Percentiles rank a stretch among this genome's conserved stretches.
Conservation (phyloP, 495 filamentous ascomycete species). For the Annulohypoxylon moriforme region DNA sequence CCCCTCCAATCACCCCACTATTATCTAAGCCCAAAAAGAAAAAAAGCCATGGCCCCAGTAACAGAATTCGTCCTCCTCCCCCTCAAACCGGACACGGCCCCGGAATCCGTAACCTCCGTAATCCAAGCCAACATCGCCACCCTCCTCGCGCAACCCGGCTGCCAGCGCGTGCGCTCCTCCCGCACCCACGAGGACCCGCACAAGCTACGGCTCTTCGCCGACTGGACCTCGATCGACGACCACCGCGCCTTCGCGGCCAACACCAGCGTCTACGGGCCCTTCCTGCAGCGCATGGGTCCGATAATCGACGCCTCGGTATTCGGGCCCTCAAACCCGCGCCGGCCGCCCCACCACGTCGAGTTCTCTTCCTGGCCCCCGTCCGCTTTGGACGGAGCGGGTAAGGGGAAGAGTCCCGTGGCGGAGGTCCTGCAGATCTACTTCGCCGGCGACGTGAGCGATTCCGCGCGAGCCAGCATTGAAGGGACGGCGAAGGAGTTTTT, state of each 20-base stretch:
- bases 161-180: conserved; percentile 30
- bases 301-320: neutral
- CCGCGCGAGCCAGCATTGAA: neutral
- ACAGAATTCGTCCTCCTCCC: conserved; percentile 34
- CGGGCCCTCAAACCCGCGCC: neutral
- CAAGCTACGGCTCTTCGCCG: conserved; percentile 35
- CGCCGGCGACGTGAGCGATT: conserved; percentile 31
- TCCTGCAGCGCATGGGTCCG: conserved; percentile 11
- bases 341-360: conserved; percentile 31
- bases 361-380: conserved; percentile 20
- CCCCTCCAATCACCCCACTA: neutral
- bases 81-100: conserved; percentile 14
- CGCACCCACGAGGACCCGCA: conserved; percentile 12
- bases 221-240: conserved; percentile 27
- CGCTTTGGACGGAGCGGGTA: neutral
- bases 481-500: neutral
- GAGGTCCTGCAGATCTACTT: conserved; percentile 33
- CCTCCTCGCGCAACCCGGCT: conserved; percentile 30
- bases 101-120: conserved; percentile 5
- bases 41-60: conserved; percentile 36
- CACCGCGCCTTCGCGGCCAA: conserved; percentile 37
- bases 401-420: conserved; percentile 2
- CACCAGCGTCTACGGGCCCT: conserved; percentile 17
- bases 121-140: conserved; percentile 16
- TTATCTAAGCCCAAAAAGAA: neutral